Evolutionary conservation across 768 basidiomycete genomes (phyloP), one percentile per base, ranked within the genome.

Genomic region (Leccinum obscurum): DNA sequence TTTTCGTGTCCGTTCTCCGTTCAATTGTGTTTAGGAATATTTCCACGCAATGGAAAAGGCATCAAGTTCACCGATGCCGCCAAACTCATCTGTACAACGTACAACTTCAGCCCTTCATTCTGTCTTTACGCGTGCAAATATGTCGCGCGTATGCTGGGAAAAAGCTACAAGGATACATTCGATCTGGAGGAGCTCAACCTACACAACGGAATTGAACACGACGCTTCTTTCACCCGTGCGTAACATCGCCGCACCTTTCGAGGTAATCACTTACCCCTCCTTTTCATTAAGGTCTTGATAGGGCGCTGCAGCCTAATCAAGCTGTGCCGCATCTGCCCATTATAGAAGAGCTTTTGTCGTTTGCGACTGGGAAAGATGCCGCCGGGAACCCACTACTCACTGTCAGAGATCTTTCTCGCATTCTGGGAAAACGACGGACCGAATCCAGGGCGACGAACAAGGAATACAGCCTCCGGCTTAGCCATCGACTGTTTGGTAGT

Each of bases 81-180:
- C 4, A 44, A 54, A 6, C 73, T 66, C 6, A 75, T 88, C 64
- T 78, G 79, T 1, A 53, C 76, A 26, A 84, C 87, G 1, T 92
- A 80, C 78, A 92, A 92, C 74, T 89, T 91, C 58, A 77, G 83
- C 6, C 77, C 87, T 1, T 80, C 83, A 1, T 89, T 92, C 76
- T 85, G 84, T 66, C 78, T 76, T 66, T 89, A 81, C 68, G 83
- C 86, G 0, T 82, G 85, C 28, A 82, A 81, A 55, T 83, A 75
- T 67, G 78, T 80, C 2, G 87, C 91, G 7, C 69, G 77, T 6
- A 77, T 86, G 76, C 71, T 93, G 57, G 76, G 79, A 13, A 86
- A 80, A 62, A 78, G 74, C 39, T 90, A 87, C 64, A 66, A 60
- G 5, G 89, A 85, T 61, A 83, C 75, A 1, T 83, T 90, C 63